Evolutionary conservation across 1,284 basidiomycete species (phyloP).

Genomic region (Bjerkandera adusta): DNA sequence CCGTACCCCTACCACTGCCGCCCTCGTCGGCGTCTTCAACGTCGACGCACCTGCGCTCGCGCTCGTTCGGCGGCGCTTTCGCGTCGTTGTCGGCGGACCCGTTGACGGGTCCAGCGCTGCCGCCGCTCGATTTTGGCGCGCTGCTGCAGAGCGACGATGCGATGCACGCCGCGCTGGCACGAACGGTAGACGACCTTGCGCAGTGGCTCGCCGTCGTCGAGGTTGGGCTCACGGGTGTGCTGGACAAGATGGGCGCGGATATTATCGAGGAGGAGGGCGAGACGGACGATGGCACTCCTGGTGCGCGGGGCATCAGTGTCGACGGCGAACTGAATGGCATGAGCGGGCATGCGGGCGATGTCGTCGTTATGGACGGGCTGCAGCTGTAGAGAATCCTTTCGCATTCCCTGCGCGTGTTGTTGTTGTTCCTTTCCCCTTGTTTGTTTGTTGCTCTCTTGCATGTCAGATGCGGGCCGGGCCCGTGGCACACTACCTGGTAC

Average conservation of each 20-base stretch:
- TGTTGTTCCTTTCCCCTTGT: no score
- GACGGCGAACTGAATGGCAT: background rate
- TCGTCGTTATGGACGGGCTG: no score
- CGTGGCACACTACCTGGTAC: no score
- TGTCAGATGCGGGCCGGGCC: no score
- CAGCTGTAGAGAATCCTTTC: no score
- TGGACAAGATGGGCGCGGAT: slow-evolving; percentile 47
- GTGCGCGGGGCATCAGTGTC: no score
- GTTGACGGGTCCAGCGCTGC: slow-evolving; percentile 44
- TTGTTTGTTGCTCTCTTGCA: no score
- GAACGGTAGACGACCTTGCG: slow-evolving; percentile 77
- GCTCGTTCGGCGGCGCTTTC: background rate
- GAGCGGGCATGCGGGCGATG: no score
- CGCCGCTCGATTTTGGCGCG: slow-evolving; percentile 67
- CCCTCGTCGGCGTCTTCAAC: no score
- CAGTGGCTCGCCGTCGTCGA: slow-evolving; percentile 83
- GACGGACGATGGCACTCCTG: slow-evolving; percentile 23
- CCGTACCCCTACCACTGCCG: slow-evolving; percentile 10
- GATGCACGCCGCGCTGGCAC: slow-evolving; percentile 71
- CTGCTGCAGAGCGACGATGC: slow-evolving; percentile 59
- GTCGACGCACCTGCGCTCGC: no score
- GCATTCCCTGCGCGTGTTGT: no score
- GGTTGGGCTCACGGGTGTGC: slow-evolving; percentile 61
- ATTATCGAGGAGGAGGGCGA: slow-evolving; percentile 62
- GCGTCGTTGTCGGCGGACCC: slow-evolving; percentile 9